Evolutionary conservation across 192 early-diverging fungal species (phyloP).

Genomic region (Powellomyces hirtus): DNA sequence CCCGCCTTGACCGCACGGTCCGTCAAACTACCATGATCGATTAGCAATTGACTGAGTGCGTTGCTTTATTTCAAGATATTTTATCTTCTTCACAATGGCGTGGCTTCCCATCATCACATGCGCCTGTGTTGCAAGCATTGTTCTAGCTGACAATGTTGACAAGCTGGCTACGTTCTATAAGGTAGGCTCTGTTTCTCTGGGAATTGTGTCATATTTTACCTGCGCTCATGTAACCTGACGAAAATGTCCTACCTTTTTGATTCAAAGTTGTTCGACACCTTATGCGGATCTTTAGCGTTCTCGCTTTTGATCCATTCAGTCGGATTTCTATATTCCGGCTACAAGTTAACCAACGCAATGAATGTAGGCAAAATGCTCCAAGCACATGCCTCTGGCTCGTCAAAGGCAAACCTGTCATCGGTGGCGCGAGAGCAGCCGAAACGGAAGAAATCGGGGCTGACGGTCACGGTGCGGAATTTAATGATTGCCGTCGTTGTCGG

Average conservation of each 20-base stretch:
- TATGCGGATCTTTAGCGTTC: conserved; percentile 1
- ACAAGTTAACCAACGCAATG: not conserved
- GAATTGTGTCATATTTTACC: not conserved
- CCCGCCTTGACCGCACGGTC: not conserved
- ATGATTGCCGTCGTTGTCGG: conserved; percentile 15
- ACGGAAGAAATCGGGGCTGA: not conserved
- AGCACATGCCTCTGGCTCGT: not conserved
- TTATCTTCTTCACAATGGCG: conserved; percentile 7
- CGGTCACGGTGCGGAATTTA: conserved; percentile 3
- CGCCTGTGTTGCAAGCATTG: not conserved
- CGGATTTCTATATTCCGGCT: conserved; percentile 5
- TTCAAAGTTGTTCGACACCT: conserved; percentile 2
- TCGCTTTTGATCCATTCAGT: not conserved
- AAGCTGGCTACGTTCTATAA: not conserved
- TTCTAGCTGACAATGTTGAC: not conserved
- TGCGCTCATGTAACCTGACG: not conserved
- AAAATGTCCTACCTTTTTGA: not conserved
- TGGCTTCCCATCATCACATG: conserved; percentile 8
- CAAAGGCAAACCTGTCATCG: not conserved
- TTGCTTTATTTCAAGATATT: conserved; percentile 3
- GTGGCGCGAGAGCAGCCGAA: not conserved
- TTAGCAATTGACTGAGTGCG: not conserved
- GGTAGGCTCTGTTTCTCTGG: not conserved
- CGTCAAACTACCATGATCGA: not conserved
- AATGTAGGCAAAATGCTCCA: conserved; percentile 1